phyloP scores from a whole-genome alignment of 2,329 filamentous ascomycete genomes.

The Verticillium klebahnii region DNA sequence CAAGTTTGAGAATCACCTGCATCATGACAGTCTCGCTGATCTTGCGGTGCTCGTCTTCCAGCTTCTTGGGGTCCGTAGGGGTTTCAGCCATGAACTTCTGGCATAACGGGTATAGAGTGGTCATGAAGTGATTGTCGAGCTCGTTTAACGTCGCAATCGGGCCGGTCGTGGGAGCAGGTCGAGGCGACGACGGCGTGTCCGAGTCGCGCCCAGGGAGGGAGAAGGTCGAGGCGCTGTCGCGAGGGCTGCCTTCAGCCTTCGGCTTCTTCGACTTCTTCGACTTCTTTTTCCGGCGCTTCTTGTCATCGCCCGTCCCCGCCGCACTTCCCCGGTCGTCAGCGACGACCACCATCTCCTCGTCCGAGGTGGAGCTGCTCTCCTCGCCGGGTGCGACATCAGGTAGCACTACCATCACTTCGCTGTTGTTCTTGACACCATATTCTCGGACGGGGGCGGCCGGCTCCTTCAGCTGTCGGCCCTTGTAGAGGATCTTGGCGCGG shows the following conservation, averaged over 20 bases:
- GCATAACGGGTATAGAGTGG: conserved; percentile 61
- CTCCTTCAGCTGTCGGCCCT: conserved; percentile 66
- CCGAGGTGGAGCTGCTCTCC: conserved; percentile 26
- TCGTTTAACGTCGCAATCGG: conserved; percentile 60
- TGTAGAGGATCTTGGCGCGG: conserved; percentile 66
- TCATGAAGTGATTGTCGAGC: conserved; percentile 61
- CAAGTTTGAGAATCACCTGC: conserved; percentile 71
- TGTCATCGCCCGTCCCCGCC: conserved; percentile 20
- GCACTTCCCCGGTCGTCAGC: conserved; percentile 15
- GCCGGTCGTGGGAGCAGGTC: conserved; percentile 26
- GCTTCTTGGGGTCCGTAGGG: conserved; percentile 62
- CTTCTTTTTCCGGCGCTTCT: conserved; percentile 34
- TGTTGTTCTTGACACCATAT: conserved; percentile 57
- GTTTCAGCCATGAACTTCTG: conserved; percentile 56
- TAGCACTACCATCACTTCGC: conserved; percentile 51
- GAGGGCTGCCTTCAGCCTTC: conserved; percentile 32
- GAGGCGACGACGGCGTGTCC: conserved; percentile 32
- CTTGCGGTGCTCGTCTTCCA: conserved; percentile 68
- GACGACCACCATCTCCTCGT: conserved; percentile 33
- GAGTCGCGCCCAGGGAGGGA: conserved; percentile 23
- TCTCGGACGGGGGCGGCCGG: conserved; percentile 51
- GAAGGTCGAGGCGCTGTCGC: conserved; percentile 34
- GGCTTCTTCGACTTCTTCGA: conserved; percentile 34
- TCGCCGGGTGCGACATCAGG: conserved; percentile 35
- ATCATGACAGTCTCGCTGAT: conserved; percentile 72